A percentile compares a stretch with the other conserved stretches of the same genome.
phyloP scores from a whole-genome alignment of 345 rosid genomes.

The Carallia pectinifolia region DNA sequence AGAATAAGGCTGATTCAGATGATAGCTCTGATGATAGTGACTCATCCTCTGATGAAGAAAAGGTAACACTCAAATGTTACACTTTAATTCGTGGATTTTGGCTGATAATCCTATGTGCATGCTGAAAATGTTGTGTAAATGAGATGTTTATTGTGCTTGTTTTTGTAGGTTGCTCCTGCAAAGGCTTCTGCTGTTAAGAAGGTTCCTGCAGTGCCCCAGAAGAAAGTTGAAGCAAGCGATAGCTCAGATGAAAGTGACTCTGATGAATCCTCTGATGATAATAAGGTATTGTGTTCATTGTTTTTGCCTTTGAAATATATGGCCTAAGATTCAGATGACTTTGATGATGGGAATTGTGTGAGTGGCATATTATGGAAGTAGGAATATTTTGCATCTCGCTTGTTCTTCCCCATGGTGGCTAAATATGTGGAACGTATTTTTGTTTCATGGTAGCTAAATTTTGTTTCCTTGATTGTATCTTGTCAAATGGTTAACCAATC shows the following conservation, averaged over 20 bases:
- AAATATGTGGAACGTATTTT: too few relatives aligned
- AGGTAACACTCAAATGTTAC: not conserved
- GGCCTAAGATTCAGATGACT: slow-evolving; percentile 9
- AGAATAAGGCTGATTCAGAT: not conserved
- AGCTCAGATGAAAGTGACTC: slow-evolving; percentile 16
- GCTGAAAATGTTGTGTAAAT: not conserved
- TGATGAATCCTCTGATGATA: slow-evolving; percentile 17
- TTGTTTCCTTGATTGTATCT: too few relatives aligned
- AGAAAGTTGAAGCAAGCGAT: slow-evolving; percentile 19
- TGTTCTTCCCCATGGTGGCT: too few relatives aligned
- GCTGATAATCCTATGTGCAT: not conserved
- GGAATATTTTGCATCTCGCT: too few relatives aligned
- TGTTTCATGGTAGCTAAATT: too few relatives aligned
- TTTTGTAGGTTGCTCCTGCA: slow-evolving; percentile 1
- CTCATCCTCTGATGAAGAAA: not conserved
- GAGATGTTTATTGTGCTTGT: not conserved
- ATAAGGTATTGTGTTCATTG: slow-evolving; percentile 8
- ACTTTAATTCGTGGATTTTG: not conserved
- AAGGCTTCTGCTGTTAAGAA: slow-evolving; percentile 14
- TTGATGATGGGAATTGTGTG: not conserved
- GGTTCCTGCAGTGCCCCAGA: slow-evolving; percentile 7
- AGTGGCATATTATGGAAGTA: too few relatives aligned
- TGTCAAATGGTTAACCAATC: too few relatives aligned
- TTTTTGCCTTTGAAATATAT: not conserved
- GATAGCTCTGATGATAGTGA: not conserved